Base-by-base conservation (phyloP, 495 filamentous ascomycete species). In the Neurospora sp. region DNA sequence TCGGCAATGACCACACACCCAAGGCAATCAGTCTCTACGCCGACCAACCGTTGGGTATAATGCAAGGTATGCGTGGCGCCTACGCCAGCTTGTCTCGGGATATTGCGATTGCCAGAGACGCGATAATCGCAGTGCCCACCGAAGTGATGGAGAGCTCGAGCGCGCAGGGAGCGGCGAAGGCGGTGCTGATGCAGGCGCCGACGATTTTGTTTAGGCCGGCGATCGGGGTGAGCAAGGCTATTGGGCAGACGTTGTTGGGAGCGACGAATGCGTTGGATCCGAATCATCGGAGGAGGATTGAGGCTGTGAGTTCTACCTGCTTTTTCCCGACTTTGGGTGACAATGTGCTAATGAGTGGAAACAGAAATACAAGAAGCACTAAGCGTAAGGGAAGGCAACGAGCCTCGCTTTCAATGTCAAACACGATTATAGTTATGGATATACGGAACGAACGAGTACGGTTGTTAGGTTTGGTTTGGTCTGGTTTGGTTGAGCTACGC, bases 221-320 rank as follows among this genome's bases (percentile, higher is more conserved):
- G 44, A 93, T 98, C 78, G 96, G 96, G 1, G 92, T 93, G 9
- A 93, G 90, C 70, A 95, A 95, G 79, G 96, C 94, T 2, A 91
- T 97, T 27, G 92, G 94, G 8, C 92, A 96, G 82, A 93, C 94
- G 23, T 82, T 98, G 75, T 84, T 98, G 81, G 96, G 96, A 27
- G 94, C 94, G n/a, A 94, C 93, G 5, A 99, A 98, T 81, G 89
- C 92, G 66, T 79, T 98, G 77, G 96, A 99, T 82, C 92, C 91
- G 42, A 88, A 89, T 76, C 94, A 97, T 81, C 85, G 90, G 76
- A 88, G 92, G 77, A 88, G 91, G 78, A 89, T 96, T 75, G 95
- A 98, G 76, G 94, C 97, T 85, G 94, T 96, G 84, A 89, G 93
- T n/a, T n/a, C n/a, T n/a, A n/a, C n/a, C n/a, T n/a, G n/a, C n/a